These are phyloP conservation scores for Apostasia ramifera DNA, from an alignment of 106 monocot species.

Conservation along the genomic window DNA sequence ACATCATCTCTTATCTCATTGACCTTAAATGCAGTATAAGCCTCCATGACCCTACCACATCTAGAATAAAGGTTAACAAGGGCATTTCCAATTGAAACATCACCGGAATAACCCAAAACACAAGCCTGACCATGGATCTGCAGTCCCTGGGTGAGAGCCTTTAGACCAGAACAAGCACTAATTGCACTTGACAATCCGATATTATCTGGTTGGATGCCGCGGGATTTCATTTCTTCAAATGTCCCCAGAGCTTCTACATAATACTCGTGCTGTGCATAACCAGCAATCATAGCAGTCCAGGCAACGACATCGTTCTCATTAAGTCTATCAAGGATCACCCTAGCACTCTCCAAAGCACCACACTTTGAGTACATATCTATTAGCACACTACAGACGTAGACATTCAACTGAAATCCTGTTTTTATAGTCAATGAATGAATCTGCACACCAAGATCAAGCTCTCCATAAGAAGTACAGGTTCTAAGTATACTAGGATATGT, in stretches of 20 bases:
- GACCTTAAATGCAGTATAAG: slow-evolving; percentile 43
- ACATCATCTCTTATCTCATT: slow-evolving; percentile 54
- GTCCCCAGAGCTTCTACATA: slow-evolving; percentile 63
- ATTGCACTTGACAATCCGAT: slow-evolving; percentile 72
- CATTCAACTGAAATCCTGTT: slow-evolving; percentile 48
- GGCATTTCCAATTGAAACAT: slow-evolving; percentile 73
- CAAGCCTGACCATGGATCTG: slow-evolving; percentile 66
- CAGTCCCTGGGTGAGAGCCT: slow-evolving; percentile 41
- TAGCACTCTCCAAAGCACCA: slow-evolving; percentile 46
- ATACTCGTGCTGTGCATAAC: slow-evolving; percentile 59
- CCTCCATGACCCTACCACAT: slow-evolving; percentile 54
- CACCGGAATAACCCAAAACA: slow-evolving; percentile 43
- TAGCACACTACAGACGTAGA: slow-evolving; percentile 60
- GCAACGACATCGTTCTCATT: slow-evolving; percentile 67
- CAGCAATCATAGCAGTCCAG: slow-evolving; percentile 93
- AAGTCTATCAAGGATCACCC: slow-evolving; percentile 38
- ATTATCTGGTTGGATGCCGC: slow-evolving; percentile 52
- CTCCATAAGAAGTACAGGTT: slow-evolving; percentile 54
- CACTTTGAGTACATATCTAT: slow-evolving; percentile 90
- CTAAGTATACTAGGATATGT: slow-evolving; percentile 84
- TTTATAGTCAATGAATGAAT: slow-evolving; percentile 62
- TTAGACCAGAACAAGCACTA: slow-evolving; percentile 71
- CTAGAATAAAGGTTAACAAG: slow-evolving; percentile 72
- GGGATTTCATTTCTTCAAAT: slow-evolving; percentile 46
- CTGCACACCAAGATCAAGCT: slow-evolving; percentile 57